Conservation (phyloP, 495 filamentous ascomycete species). For the Amorphotheca resinae region DNA sequence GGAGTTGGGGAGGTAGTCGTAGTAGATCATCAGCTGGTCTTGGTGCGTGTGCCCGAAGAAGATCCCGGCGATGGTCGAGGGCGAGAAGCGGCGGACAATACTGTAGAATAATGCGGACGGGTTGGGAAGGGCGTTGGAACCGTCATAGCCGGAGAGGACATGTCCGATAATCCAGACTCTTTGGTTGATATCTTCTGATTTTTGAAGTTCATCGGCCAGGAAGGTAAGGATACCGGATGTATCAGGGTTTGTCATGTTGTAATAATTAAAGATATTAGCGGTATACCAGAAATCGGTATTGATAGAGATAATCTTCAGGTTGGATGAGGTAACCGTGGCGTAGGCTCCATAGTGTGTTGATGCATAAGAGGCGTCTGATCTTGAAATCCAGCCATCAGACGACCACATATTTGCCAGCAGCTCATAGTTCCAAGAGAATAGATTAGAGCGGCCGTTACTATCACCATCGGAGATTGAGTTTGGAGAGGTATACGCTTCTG, state of each 20-base stretch:
- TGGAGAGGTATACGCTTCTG: constrained; percentile 17
- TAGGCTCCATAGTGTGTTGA: constrained; percentile 22
- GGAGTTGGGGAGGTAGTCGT: constrained; percentile 34
- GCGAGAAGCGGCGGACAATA: constrained; percentile 42
- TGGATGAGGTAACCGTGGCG: constrained; percentile 20
- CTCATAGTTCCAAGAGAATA: constrained; percentile 22
- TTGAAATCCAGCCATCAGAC: constrained; percentile 20
- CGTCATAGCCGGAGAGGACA: constrained; percentile 26
- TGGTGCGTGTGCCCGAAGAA: constrained; percentile 49
- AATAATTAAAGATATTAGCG: constrained; percentile 25
- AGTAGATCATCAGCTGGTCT: constrained; percentile 40
- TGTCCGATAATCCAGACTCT: constrained; percentile 29
- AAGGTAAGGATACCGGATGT: constrained; percentile 24
- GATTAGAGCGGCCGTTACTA: not conserved
- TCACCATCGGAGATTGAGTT: not conserved
- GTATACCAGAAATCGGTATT: constrained; percentile 25
- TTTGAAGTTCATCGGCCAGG: constrained; percentile 26
- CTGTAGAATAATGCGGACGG: constrained; percentile 35
- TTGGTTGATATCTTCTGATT: constrained; percentile 25
- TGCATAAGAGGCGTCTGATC: constrained; percentile 14
- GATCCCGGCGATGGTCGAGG: constrained; percentile 41
- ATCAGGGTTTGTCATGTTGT: constrained; percentile 29
- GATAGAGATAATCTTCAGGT: constrained; percentile 24
- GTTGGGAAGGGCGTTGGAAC: constrained; percentile 21
- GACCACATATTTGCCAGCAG: constrained; percentile 22